phyloP scores from a whole-genome alignment of 768 basidiomycete species.

The Sutorius australiensis region DNA sequence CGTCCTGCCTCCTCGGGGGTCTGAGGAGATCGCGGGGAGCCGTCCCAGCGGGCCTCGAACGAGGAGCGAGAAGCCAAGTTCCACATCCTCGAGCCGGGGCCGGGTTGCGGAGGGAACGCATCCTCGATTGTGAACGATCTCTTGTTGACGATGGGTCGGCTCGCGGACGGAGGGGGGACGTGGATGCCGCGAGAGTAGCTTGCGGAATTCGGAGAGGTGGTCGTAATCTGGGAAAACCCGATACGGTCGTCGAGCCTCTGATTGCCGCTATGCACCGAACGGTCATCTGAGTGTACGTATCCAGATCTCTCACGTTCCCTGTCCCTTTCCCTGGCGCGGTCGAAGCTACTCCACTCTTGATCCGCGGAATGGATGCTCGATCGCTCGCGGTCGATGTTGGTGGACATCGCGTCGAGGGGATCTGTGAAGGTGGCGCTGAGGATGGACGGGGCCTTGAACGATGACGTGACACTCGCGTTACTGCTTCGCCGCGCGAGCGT shows the following conservation, averaged over 20 bases:
- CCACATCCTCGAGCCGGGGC: slow-evolving; percentile 23
- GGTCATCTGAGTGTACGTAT: slow-evolving; percentile 22
- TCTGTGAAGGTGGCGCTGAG: slow-evolving; percentile 38
- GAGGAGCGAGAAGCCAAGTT: slow-evolving; percentile 20
- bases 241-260: slow-evolving; percentile 19
- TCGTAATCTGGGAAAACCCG: slow-evolving; percentile 5
- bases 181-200: slow-evolving; percentile 18
- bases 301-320: slow-evolving; percentile 21
- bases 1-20: slow-evolving; percentile 27
- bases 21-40: slow-evolving; percentile 28
- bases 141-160: slow-evolving; percentile 31
- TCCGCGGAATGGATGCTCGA: slow-evolving; percentile 25
- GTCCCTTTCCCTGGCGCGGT: slow-evolving; percentile 24
- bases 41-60: slow-evolving; percentile 28
- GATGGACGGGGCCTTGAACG: slow-evolving; percentile 40
- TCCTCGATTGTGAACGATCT: slow-evolving; percentile 28
- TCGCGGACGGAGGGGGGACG: slow-evolving; percentile 27
- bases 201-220: slow-evolving; percentile 15
- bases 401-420: slow-evolving; percentile 18
- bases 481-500: slow-evolving; percentile 45
- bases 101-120: slow-evolving; percentile 18
- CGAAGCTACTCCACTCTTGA: slow-evolving; percentile 27
- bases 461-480: slow-evolving; percentile 47
- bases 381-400: slow-evolving; percentile 26
- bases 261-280: slow-evolving; percentile 9